Evolutionary conservation across 2,329 filamentous ascomycete species (phyloP).

Genomic region (Claviceps citrina): DNA sequence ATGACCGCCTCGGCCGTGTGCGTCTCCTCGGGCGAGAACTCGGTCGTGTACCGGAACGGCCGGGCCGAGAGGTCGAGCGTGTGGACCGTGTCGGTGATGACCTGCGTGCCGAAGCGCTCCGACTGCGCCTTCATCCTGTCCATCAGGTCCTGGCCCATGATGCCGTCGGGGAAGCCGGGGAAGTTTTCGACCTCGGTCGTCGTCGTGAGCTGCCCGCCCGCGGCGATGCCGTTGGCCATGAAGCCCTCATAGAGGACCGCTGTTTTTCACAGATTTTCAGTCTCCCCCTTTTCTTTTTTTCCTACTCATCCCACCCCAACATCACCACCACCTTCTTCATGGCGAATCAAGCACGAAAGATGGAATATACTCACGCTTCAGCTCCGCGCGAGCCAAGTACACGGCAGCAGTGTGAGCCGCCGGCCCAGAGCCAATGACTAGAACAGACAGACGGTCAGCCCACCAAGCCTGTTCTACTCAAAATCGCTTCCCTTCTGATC

Average conservation of each 20-base stretch:
- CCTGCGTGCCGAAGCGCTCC: slow-evolving; percentile 77
- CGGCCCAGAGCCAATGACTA: slow-evolving; percentile 82
- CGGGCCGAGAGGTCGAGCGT: slow-evolving; percentile 70
- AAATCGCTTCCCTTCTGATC: too few species aligned
- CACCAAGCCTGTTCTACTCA: too few species aligned
- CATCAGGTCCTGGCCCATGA: slow-evolving; percentile 83
- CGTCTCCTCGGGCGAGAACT: slow-evolving; percentile 67
- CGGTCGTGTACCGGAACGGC: slow-evolving; percentile 88
- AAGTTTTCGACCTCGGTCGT: slow-evolving; percentile 98
- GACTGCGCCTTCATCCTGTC: slow-evolving; percentile 90
- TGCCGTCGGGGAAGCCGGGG: slow-evolving; percentile 80
- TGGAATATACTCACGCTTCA: slow-evolving; percentile 48
- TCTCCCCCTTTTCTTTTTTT: too few species aligned
- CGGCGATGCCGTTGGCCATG: slow-evolving; percentile 90
- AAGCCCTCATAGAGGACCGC: slow-evolving; percentile 94
- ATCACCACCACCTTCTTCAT: too few species aligned
- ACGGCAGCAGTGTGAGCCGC: slow-evolving; percentile 95
- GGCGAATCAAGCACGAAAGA: background rate
- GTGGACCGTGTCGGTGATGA: slow-evolving; percentile 83
- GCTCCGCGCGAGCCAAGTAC: slow-evolving; percentile 85
- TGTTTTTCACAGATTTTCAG: too few species aligned
- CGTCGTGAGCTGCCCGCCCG: slow-evolving; percentile 91
- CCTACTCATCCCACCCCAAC: too few species aligned
- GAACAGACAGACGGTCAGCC: slow-evolving; percentile 2
- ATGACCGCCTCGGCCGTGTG: slow-evolving; percentile 88